Percentiles rank a stretch among this genome's conserved stretches.
Conservation (phyloP, 768 basidiomycete species). For the Tricholoma sp. region DNA sequence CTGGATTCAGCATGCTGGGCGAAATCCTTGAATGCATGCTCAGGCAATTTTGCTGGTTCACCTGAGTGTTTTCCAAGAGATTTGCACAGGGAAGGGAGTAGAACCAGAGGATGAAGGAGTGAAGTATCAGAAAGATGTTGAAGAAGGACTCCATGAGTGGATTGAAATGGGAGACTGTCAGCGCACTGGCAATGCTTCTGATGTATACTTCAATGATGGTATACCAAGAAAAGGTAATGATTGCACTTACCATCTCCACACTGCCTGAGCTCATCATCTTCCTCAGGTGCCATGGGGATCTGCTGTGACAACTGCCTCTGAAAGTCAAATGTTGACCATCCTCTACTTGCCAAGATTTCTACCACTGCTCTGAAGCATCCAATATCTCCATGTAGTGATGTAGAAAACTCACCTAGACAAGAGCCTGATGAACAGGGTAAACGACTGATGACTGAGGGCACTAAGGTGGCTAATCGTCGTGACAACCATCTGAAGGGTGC, state of each 20-base stretch:
- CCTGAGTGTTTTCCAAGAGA: conserved; percentile 10
- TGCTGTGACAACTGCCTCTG: not conserved
- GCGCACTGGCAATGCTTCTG: conserved; percentile 14
- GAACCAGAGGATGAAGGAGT: not conserved
- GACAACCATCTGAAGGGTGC: not conserved
- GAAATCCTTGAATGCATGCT: conserved; percentile 3
- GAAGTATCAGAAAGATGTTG: conserved; percentile 12
- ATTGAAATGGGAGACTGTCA: conserved; percentile 18
- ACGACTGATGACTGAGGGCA: not conserved
- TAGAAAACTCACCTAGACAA: not conserved
- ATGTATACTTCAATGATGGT: conserved; percentile 22
- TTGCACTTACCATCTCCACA: not conserved
- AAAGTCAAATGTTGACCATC: not conserved
- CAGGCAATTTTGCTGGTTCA: conserved; percentile 10
- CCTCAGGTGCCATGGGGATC: not conserved
- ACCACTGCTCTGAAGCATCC: not conserved
- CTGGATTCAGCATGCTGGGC: conserved; percentile 20
- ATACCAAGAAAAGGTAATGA: conserved; percentile 6
- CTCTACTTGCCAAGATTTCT: not conserved
- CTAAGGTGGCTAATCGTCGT: not conserved
- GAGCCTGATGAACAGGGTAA: not conserved
- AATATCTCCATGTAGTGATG: not conserved
- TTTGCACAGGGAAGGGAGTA: not conserved
- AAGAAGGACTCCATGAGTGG: conserved; percentile 18
- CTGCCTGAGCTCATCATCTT: not conserved